A percentile compares a stretch with the other conserved stretches of the same genome.
Conservation (phyloP, 2,329 filamentous ascomycete genomes). For the Pseudogymnoascus sp. region DNA sequence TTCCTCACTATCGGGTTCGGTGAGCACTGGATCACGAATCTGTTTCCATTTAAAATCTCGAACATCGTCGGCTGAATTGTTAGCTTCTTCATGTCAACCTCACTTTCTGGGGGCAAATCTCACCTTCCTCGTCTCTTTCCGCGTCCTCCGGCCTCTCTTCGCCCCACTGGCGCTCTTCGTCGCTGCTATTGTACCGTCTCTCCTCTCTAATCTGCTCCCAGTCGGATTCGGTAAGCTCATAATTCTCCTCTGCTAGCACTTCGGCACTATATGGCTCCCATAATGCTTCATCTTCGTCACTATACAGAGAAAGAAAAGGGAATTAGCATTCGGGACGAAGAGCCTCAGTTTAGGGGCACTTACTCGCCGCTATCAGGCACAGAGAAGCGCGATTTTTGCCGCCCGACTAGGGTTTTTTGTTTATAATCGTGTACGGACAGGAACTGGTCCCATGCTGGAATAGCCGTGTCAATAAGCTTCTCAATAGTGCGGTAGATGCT, state of each 20-base stretch:
- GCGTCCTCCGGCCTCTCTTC: neutral
- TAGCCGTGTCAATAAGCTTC: conserved; percentile 27
- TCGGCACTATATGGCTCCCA: conserved; percentile 10
- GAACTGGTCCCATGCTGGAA: conserved; percentile 32
- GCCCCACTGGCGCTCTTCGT: neutral
- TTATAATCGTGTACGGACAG: conserved; percentile 14
- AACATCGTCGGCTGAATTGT: conserved; percentile 5
- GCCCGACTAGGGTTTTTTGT: neutral
- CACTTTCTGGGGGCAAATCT: neutral
- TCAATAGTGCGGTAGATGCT: conserved; percentile 35
- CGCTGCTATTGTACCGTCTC: neutral
- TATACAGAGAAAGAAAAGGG: neutral
- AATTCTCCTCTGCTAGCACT: neutral
- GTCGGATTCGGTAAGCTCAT: conserved; percentile 6
- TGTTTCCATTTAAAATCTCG: neutral
- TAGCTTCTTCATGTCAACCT: neutral
- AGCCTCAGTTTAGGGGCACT: neutral
- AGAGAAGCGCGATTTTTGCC: conserved; percentile 1
- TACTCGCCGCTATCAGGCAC: neutral
- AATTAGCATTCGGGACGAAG: neutral
- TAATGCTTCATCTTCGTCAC: neutral
- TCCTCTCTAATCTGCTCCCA: neutral
- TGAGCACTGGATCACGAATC: neutral
- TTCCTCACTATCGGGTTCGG: neutral
- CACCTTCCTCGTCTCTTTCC: neutral